Evolutionary conservation across 495 filamentous ascomycete genomes (phyloP).

Genomic region (Neurospora tetrasperma): DNA sequence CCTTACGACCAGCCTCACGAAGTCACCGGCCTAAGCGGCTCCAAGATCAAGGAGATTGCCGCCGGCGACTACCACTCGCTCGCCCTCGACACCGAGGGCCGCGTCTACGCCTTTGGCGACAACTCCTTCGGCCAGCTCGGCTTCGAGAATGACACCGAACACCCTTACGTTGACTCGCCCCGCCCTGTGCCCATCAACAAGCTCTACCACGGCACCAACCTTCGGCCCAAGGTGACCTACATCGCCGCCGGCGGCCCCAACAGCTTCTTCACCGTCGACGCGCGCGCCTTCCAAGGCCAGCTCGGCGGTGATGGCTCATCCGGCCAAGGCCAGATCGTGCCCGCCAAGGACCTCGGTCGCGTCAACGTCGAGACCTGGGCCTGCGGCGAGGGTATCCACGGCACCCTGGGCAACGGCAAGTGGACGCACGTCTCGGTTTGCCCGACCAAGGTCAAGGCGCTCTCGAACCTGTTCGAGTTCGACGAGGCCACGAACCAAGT

Average conservation of each 20-base stretch:
- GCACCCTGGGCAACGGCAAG: constrained; percentile 71
- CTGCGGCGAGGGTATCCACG: constrained; percentile 76
- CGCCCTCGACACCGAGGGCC: constrained; percentile 59
- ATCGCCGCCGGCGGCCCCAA: constrained; percentile 79
- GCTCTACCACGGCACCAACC: constrained; percentile 56
- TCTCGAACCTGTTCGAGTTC: constrained; percentile 77
- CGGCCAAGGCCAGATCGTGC: constrained; percentile 1
- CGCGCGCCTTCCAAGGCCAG: constrained; percentile 33
- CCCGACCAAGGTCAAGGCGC: constrained; percentile 70
- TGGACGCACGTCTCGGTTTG: constrained; percentile 81
- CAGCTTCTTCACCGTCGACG: constrained; percentile 80
- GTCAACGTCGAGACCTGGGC: constrained; percentile 69
- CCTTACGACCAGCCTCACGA: constrained; percentile 75
- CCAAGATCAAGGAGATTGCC: constrained; percentile 56
- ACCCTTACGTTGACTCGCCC: constrained; percentile 57
- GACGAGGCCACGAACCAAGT: constrained; percentile 58
- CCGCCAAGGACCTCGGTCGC: constrained; percentile 34
- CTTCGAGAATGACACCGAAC: constrained; percentile 51
- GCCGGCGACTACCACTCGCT: constrained; percentile 83
- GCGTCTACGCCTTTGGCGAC: constrained; percentile 82
- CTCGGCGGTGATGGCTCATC: neutral
- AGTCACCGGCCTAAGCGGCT: constrained; percentile 41
- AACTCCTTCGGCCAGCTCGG: constrained; percentile 84
- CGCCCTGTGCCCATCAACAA: constrained; percentile 53
- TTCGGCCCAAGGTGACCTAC: constrained; percentile 51